These are phyloP conservation scores for Astrocystis sublimbata DNA, from an alignment of 495 filamentous ascomycete genomes.

Conservation along the genomic window DNA sequence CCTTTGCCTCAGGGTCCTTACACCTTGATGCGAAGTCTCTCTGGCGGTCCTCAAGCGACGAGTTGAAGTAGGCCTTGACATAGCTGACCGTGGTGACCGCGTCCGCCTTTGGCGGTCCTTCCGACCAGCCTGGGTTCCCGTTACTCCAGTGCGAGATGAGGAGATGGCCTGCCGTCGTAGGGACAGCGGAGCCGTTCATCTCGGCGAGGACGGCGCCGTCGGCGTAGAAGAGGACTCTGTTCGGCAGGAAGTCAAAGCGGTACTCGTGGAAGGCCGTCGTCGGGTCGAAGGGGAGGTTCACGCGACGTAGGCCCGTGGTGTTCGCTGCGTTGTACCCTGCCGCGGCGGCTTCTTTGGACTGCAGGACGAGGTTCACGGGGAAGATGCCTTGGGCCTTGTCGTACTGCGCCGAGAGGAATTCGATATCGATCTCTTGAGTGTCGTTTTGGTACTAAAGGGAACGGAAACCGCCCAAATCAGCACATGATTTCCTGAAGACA, in stretches of 20 bases:
- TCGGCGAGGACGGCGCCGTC: conserved; percentile 56
- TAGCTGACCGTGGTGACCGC: conserved; percentile 62
- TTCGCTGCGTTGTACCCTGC: conserved; percentile 58
- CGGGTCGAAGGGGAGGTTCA: conserved; percentile 63
- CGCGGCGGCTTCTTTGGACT: conserved; percentile 56
- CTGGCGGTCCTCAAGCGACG: conserved; percentile 47
- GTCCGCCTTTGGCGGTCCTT: conserved; percentile 63
- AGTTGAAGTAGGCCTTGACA: conserved; percentile 79
- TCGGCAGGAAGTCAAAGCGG: conserved; percentile 71
- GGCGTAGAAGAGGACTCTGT: conserved; percentile 62
- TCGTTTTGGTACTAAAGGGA: conserved; percentile 66
- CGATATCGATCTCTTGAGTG: conserved; percentile 78
- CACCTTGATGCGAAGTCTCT: conserved; percentile 52
- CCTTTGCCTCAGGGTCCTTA: conserved; percentile 36
- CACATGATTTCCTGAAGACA: too few relatives aligned
- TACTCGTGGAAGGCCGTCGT: conserved; percentile 67
- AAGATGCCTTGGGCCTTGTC: conserved; percentile 44
- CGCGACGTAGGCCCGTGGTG: conserved; percentile 55
- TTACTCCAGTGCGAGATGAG: conserved; percentile 79
- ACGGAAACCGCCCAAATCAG: too few relatives aligned
- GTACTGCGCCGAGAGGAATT: conserved; percentile 66
- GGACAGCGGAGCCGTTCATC: conserved; percentile 58
- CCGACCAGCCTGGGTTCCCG: conserved; percentile 66
- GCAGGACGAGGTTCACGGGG: conserved; percentile 71
- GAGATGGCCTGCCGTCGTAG: conserved; percentile 59